phyloP scores from a whole-genome alignment of 495 filamentous ascomycete genomes.

The Annulohypoxylon nitens region DNA sequence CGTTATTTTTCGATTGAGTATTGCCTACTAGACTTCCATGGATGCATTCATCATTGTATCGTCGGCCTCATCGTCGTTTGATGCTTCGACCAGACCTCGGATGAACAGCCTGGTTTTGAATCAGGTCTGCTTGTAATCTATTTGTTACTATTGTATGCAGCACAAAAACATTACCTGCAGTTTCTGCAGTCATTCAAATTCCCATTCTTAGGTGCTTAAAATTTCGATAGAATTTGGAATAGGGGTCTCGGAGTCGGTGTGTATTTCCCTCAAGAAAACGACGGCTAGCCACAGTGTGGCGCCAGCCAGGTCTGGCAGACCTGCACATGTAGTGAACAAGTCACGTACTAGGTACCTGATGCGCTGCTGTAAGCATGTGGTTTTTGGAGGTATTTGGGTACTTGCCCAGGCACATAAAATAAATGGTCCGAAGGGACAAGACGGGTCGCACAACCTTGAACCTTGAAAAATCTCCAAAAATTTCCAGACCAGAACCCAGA shows the following conservation, averaged over 20 bases:
- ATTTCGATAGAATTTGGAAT: neutral
- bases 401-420: neutral
- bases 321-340: neutral
- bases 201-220: too few species aligned
- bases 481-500: constrained; percentile 8
- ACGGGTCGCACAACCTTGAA: constrained; percentile 10
- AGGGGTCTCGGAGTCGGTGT: neutral
- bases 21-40: neutral
- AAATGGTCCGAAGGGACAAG: constrained; percentile 17
- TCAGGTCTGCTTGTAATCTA: too few species aligned
- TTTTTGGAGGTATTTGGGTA: too few species aligned
- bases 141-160: too few species aligned
- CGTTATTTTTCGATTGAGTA: neutral
- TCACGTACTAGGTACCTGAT: neutral
- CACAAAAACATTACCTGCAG: neutral
- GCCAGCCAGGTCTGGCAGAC: neutral
- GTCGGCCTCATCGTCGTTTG: neutral
- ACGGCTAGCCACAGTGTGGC: constrained; percentile 12
- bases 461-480: constrained; percentile 20
- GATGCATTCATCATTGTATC: neutral
- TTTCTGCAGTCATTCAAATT: neutral
- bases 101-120: neutral
- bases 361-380: too few species aligned
- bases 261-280: neutral
- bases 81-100: neutral